phyloP scores from a whole-genome alignment of 208 protist species.

The Naegleria lovaniensis region DNA sequence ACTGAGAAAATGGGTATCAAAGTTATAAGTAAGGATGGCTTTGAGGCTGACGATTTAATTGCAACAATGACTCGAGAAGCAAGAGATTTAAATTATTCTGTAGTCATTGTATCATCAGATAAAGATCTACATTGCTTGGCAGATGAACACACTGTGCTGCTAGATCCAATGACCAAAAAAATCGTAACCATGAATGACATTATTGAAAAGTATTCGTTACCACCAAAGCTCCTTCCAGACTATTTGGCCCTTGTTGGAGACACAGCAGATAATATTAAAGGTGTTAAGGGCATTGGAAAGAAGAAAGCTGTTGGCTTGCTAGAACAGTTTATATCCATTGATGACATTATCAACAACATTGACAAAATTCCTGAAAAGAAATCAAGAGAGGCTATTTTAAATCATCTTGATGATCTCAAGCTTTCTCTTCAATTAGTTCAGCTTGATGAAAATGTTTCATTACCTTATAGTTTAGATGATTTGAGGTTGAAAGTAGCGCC shows the following conservation, averaged over 20 bases:
- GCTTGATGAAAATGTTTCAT: neutral
- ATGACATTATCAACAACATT: neutral
- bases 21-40: constrained; percentile 11
- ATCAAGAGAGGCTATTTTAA: neutral
- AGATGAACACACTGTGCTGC: neutral
- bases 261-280: constrained; percentile 30
- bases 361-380: neutral
- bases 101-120: constrained; percentile 27
- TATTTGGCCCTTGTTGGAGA: constrained; percentile 33
- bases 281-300: constrained; percentile 28
- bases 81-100: neutral
- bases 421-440: neutral
- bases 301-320: constrained; percentile 1
- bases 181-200: neutral
- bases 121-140: constrained; percentile 26
- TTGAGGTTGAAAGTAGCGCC: neutral
- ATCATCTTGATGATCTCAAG: neutral
- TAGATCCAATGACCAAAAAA: neutral
- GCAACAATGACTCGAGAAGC: constrained; percentile 6
- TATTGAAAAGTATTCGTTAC: constrained; percentile 9
- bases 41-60: constrained; percentile 36
- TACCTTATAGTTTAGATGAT: neutral
- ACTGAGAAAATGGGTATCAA: neutral
- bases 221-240: neutral
- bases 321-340: neutral